These are phyloP conservation scores for Hymenoscyphus fraxineus DNA, from an alignment of 2,329 filamentous ascomycete species.

Conservation along the genomic window DNA sequence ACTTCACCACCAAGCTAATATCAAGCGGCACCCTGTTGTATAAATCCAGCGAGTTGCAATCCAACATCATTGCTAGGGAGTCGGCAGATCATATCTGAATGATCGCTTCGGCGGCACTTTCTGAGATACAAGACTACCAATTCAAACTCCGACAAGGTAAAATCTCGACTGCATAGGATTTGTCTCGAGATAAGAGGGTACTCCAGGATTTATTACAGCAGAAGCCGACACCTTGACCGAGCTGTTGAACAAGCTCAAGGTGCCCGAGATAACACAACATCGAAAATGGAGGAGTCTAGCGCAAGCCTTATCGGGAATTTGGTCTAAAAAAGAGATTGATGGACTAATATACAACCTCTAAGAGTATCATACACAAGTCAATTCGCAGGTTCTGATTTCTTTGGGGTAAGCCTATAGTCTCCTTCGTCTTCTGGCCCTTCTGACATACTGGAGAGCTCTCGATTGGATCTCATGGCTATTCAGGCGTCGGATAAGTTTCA, in stretches of 20 bases:
- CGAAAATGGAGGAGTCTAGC: neutral
- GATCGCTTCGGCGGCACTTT: neutral
- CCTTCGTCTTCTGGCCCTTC: neutral
- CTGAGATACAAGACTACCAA: neutral
- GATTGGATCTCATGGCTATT: neutral
- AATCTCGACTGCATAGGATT: neutral
- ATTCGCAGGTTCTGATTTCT: neutral
- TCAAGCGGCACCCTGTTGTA: neutral
- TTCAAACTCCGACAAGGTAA: neutral
- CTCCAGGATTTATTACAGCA: neutral
- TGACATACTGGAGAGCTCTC: neutral
- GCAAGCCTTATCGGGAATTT: neutral
- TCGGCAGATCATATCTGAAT: neutral
- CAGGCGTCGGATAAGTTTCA: neutral
- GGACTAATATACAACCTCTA: neutral
- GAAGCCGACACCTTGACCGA: neutral
- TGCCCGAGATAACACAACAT: neutral
- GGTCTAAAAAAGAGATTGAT: neutral
- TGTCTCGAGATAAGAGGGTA: neutral
- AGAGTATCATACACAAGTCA: neutral
- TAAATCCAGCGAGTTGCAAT: neutral
- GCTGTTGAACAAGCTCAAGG: neutral
- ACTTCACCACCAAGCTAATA: neutral
- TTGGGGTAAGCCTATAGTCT: neutral
- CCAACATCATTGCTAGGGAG: neutral